Percentiles rank a stretch among this genome's conserved stretches.
Evolutionary conservation across 2,329 filamentous ascomycete species (phyloP).

Genomic region (Triangularia verruculosa): DNA sequence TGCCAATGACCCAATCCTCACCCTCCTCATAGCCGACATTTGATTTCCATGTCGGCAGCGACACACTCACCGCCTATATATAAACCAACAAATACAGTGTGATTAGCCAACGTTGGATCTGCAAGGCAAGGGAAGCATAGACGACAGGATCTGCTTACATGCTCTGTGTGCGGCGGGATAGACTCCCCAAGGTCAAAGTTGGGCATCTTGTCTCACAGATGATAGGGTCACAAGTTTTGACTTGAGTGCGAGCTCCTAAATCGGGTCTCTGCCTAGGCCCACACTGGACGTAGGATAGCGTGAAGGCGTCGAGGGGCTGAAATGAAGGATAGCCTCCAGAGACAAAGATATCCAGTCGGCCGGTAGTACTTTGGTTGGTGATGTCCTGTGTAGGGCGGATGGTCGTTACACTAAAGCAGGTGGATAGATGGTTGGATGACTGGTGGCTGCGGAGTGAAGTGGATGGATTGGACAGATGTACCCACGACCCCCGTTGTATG

Average conservation of each 20-base stretch:
- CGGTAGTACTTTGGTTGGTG: neutral
- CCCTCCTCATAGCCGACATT: constrained; percentile 96
- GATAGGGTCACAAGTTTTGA: neutral
- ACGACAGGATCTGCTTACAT: constrained; percentile 54
- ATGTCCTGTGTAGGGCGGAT: neutral
- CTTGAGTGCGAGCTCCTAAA: neutral
- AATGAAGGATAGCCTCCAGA: neutral
- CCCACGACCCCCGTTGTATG: neutral
- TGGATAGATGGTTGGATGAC: neutral
- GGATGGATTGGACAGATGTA: too few relatives aligned
- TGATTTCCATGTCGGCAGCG: constrained; percentile 85
- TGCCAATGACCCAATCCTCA: constrained; percentile 76
- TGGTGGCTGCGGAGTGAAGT: neutral
- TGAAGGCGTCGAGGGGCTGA: neutral
- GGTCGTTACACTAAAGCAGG: neutral
- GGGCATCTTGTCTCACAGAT: constrained; percentile 38
- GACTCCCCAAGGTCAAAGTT: constrained; percentile 61
- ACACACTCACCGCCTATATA: constrained; percentile 85
- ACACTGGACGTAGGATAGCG: neutral
- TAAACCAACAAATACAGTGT: neutral
- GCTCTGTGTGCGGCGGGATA: constrained; percentile 73
- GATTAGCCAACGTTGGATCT: constrained; percentile 9
- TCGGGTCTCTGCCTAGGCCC: neutral
- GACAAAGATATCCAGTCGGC: neutral
- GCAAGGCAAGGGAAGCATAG: neutral